phyloP scores from a whole-genome alignment of 768 basidiomycete species.

The Megacollybia marginata region DNA sequence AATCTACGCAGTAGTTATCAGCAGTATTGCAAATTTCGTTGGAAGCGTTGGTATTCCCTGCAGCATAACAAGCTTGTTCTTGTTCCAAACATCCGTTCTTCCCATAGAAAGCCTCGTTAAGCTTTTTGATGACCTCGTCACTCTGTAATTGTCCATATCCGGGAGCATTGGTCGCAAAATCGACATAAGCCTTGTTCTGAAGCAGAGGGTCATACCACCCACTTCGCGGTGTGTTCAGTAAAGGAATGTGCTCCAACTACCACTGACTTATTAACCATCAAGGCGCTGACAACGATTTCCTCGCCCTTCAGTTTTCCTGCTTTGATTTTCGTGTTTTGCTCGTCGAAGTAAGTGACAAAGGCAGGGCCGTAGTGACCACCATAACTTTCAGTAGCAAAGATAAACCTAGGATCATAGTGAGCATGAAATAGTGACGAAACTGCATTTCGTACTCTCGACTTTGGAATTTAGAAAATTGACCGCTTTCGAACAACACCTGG shows the following conservation, averaged over 20 bases:
- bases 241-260: neutral
- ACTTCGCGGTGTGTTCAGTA: slow-evolving; percentile 19
- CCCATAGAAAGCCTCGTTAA: slow-evolving; percentile 43
- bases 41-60: slow-evolving; percentile 37
- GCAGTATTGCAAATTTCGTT: slow-evolving; percentile 43
- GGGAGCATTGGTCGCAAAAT: slow-evolving; percentile 54
- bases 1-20: slow-evolving; percentile 49
- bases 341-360: slow-evolving; percentile 57
- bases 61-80: slow-evolving; percentile 49
- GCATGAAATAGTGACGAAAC: neutral
- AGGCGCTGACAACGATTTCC: slow-evolving; percentile 43
- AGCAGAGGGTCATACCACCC: slow-evolving; percentile 63
- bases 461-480: slow-evolving; percentile 40
- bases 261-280: slow-evolving; percentile 58
- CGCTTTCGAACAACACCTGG: slow-evolving; percentile 55
- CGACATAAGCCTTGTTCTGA: slow-evolving; percentile 53
- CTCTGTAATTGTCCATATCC: slow-evolving; percentile 59
- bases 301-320: slow-evolving; percentile 39
- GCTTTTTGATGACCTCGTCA: slow-evolving; percentile 31
- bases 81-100: slow-evolving; percentile 46
- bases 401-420: slow-evolving; percentile 32
- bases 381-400: slow-evolving; percentile 60
- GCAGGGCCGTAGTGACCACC: slow-evolving; percentile 63
- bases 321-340: slow-evolving; percentile 50
- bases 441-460: slow-evolving; percentile 39